These are phyloP conservation scores for Aspergillus awamori DNA, from an alignment of 2,329 filamentous ascomycete genomes.

Conservation along the genomic window DNA sequence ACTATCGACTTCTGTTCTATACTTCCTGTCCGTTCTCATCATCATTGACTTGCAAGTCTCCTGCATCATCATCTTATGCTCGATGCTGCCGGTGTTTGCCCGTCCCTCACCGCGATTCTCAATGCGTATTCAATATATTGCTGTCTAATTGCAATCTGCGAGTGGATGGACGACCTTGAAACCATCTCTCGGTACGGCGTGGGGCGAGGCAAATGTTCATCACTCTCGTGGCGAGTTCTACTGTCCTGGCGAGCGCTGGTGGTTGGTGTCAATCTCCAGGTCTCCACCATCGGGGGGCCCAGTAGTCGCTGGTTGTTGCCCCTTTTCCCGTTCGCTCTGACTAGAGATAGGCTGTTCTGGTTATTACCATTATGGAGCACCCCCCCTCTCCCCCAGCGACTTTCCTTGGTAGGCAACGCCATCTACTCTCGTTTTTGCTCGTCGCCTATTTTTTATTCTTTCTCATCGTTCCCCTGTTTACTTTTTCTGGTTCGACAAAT, in stretches of 20 bases:
- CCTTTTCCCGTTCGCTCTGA: conserved; percentile 21
- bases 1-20: background rate
- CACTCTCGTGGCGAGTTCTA: conserved; percentile 19
- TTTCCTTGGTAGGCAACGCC: background rate
- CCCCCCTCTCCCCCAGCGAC: background rate
- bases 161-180: conserved; percentile 11
- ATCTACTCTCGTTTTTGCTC: conserved; percentile 6
- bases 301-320: conserved; percentile 17
- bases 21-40: background rate
- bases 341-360: background rate
- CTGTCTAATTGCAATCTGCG: conserved; percentile 5
- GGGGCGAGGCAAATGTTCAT: conserved; percentile 22
- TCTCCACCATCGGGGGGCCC: conserved; percentile 12
- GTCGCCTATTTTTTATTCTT: background rate
- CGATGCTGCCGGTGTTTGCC: too few species aligned
- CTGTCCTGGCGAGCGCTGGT: conserved; percentile 9
- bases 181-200: conserved; percentile 12
- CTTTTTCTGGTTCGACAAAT: too few species aligned
- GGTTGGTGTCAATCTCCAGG: conserved; percentile 22
- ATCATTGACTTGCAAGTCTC: background rate
- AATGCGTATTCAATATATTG: background rate
- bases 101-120: too few species aligned
- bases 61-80: background rate
- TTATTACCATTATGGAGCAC: background rate
- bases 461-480: too few species aligned